Conservation (phyloP, 306 rosid species). For the Sicyos baderoa region DNA sequence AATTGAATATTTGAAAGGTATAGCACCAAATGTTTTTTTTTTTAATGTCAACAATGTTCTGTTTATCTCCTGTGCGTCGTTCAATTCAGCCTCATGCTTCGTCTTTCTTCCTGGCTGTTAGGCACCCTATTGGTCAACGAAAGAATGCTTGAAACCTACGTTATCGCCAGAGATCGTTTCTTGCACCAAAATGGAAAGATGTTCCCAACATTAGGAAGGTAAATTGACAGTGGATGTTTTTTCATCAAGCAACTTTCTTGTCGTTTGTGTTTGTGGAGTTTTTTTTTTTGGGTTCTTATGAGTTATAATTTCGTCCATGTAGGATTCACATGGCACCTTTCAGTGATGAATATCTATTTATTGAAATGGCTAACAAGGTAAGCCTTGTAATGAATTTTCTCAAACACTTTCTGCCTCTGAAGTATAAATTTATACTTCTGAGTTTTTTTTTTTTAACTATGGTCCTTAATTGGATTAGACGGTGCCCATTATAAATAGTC, state of each 20-base stretch:
- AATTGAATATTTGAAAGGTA: too few species aligned
- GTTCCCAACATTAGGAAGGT: conserved; percentile 92
- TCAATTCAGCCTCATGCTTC: too few species aligned
- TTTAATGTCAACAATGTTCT: too few species aligned
- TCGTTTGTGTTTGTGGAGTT: too few species aligned
- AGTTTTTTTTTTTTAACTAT: too few species aligned
- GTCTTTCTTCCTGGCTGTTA: neutral
- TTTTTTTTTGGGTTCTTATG: too few species aligned
- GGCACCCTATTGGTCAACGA: conserved; percentile 71
- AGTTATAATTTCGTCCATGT: too few species aligned
- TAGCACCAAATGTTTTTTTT: too few species aligned
- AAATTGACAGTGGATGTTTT: conserved; percentile 16
- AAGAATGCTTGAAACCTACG: conserved; percentile 95
- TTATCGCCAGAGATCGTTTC: conserved; percentile 93
- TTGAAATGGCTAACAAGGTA: conserved; percentile 96
- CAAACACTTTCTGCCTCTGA: neutral
- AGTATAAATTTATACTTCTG: neutral
- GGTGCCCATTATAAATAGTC: too few species aligned
- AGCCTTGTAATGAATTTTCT: conserved; percentile 5
- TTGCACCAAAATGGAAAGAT: conserved; percentile 71
- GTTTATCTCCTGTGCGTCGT: too few species aligned
- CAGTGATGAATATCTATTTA: conserved; percentile 88
- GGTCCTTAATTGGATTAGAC: too few species aligned
- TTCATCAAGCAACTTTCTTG: conserved; percentile 12
- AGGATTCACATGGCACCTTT: conserved; percentile 99